Percentiles rank a stretch among this genome's conserved stretches.
Evolutionary conservation across 2,329 filamentous ascomycete genomes (phyloP).

Genomic region (Xylariales sp.): DNA sequence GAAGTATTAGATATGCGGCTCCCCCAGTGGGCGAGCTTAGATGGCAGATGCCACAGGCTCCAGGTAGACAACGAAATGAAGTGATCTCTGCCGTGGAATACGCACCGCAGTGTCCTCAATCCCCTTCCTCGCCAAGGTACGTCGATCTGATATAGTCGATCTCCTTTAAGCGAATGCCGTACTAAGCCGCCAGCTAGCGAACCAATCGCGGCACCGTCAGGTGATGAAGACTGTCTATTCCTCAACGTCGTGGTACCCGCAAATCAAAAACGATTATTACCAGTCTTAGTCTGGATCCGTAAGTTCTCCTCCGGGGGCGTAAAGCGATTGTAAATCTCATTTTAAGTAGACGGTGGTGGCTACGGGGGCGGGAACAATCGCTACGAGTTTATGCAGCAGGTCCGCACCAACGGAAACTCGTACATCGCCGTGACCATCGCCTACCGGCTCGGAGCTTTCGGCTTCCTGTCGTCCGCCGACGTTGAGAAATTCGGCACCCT

Average conservation of each 20-base stretch:
- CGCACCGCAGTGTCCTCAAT: conserved; percentile 52
- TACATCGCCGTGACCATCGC: conserved; percentile 58
- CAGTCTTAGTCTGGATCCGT: conserved; percentile 63
- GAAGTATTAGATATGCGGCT: conserved; percentile 58
- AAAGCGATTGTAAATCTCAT: conserved; percentile 28
- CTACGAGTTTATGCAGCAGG: conserved; percentile 43
- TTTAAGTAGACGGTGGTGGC: conserved; percentile 56
- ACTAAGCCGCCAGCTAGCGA: conserved; percentile 14
- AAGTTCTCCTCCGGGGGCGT: conserved; percentile 27
- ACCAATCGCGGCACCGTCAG: conserved; percentile 34
- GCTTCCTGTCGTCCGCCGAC: conserved; percentile 61
- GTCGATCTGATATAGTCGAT: conserved; percentile 8
- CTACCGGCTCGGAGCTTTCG: conserved; percentile 58
- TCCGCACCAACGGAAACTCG: conserved; percentile 55
- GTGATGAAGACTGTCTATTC: conserved; percentile 61
- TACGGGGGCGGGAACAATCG: conserved; percentile 50
- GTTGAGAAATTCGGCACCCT: conserved; percentile 53
- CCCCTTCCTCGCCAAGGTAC: conserved; percentile 35
- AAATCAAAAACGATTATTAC: conserved; percentile 46
- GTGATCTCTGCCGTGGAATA: conserved; percentile 49
- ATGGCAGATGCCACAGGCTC: conserved; percentile 56
- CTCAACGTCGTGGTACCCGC: conserved; percentile 59
- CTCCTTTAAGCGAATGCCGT: background rate
- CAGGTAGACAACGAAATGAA: conserved; percentile 46
- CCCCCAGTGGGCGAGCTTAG: conserved; percentile 57